These are phyloP conservation scores for Coriolopsis trogii DNA, from an alignment of 1,284 basidiomycete species.

Conservation along the genomic window DNA sequence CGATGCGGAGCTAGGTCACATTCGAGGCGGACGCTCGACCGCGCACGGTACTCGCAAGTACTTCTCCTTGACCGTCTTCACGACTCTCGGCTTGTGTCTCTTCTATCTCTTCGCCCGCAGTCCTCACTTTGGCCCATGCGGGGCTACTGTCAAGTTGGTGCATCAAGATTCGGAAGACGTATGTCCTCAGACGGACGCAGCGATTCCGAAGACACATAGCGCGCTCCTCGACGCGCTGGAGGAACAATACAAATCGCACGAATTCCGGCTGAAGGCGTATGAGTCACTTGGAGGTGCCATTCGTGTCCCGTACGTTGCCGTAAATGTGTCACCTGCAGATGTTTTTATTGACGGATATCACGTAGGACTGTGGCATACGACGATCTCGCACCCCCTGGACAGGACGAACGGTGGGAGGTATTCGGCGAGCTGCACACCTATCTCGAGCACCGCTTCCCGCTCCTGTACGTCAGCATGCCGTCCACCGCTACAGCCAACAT, in stretches of 20 bases:
- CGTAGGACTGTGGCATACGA: conserved; percentile 33
- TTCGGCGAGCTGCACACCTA: conserved; percentile 46
- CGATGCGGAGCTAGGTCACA: too few species aligned
- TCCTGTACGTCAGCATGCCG: conserved; percentile 36
- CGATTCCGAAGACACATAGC: conserved; percentile 33
- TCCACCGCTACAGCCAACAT: conserved; percentile 7
- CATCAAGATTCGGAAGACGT: not conserved
- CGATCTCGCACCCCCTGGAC: conserved; percentile 36
- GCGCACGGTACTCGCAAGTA: conserved; percentile 1
- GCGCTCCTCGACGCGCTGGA: conserved; percentile 39
- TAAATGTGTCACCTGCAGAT: not conserved
- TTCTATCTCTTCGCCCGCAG: conserved; percentile 8
- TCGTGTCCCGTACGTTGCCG: conserved; percentile 43
- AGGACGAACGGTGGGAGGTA: conserved; percentile 48
- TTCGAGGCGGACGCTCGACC: not conserved
- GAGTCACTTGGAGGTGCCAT: conserved; percentile 46
- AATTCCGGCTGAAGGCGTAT: conserved; percentile 44
- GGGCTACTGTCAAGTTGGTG: not conserved
- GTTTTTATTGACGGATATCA: not conserved
- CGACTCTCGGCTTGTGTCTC: conserved; percentile 2
- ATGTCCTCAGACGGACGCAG: conserved; percentile 32
- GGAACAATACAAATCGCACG: conserved; percentile 33
- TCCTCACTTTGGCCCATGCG: conserved; percentile 6
- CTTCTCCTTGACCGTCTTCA: not conserved
- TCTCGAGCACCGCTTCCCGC: conserved; percentile 43